Conservation (phyloP, 202 grass and related monocot species). For the Setaria italica region DNA sequence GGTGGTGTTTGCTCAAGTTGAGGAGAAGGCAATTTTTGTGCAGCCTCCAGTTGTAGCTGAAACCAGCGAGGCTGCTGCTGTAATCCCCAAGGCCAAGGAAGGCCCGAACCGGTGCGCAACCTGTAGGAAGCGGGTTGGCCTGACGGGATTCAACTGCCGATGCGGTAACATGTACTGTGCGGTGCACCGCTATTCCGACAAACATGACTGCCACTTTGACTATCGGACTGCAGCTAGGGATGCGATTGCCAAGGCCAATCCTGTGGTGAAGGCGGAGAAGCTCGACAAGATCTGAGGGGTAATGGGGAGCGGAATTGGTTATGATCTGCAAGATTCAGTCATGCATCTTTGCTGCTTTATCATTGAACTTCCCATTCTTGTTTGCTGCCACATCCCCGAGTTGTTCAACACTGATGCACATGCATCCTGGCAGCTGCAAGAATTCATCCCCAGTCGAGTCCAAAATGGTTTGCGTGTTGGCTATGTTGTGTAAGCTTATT, state of each 20-base stretch:
- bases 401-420: constrained; percentile 44
- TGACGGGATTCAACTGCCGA: constrained; percentile 83
- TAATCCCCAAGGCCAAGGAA: constrained; percentile 61
- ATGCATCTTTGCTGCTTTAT: constrained; percentile 39
- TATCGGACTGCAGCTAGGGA: constrained; percentile 75
- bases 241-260: constrained; percentile 90
- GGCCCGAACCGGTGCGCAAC: constrained; percentile 66
- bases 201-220: constrained; percentile 89
- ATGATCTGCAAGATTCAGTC: constrained; percentile 25
- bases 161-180: constrained; percentile 83
- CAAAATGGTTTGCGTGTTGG: constrained; percentile 66
- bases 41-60: constrained; percentile 43
- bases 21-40: constrained; percentile 39
- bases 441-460: constrained; percentile 52
- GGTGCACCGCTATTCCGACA: constrained; percentile 82
- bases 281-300: constrained; percentile 81
- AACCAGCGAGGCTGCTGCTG: constrained; percentile 45
- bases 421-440: constrained; percentile 64
- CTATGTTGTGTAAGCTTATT: constrained; percentile 64
- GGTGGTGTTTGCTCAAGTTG: constrained; percentile 34
- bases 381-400: constrained; percentile 49
- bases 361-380: constrained; percentile 56
- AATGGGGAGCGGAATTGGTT: constrained; percentile 30
- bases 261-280: constrained; percentile 92
- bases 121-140: constrained; percentile 85